Percentiles rank a stretch among this genome's conserved stretches.
phyloP scores from a whole-genome alignment of 2,329 filamentous ascomycete species.

The Aspergillus sp. region DNA sequence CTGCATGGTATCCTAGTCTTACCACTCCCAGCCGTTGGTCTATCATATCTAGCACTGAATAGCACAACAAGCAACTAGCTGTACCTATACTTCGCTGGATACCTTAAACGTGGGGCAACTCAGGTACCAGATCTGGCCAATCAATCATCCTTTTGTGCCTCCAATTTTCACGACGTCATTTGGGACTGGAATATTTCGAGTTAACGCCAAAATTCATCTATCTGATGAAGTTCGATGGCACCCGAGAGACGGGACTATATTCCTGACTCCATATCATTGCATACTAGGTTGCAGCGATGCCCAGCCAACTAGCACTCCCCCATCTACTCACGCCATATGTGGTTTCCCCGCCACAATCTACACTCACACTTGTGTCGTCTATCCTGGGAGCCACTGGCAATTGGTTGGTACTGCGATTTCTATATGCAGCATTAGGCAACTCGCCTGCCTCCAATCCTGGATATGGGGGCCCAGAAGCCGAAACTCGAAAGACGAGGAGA shows the following conservation, averaged over 20 bases:
- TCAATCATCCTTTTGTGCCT: background rate
- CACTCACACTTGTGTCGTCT: constrained; percentile 49
- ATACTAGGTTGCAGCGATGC: constrained; percentile 34
- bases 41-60: background rate
- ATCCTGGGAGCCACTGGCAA: constrained; percentile 56
- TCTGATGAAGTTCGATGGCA: background rate
- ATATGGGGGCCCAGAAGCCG: constrained; percentile 29
- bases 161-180: constrained; percentile 17
- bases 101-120: constrained; percentile 12
- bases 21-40: too few relatives aligned
- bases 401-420: constrained; percentile 60
- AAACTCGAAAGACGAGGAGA: constrained; percentile 46
- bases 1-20: too few relatives aligned
- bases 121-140: constrained; percentile 8
- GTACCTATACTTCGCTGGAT: background rate
- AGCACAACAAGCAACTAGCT: background rate
- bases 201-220: constrained; percentile 2
- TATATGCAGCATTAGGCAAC: constrained; percentile 52
- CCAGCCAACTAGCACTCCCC: constrained; percentile 45
- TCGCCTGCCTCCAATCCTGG: constrained; percentile 21
- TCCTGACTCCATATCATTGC: background rate
- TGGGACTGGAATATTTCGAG: constrained; percentile 4
- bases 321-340: constrained; percentile 45
- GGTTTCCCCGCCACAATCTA: constrained; percentile 39
- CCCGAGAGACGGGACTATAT: background rate